phyloP scores from a whole-genome alignment of 2,329 filamentous ascomycete species.

The Curvularia spicifera region DNA sequence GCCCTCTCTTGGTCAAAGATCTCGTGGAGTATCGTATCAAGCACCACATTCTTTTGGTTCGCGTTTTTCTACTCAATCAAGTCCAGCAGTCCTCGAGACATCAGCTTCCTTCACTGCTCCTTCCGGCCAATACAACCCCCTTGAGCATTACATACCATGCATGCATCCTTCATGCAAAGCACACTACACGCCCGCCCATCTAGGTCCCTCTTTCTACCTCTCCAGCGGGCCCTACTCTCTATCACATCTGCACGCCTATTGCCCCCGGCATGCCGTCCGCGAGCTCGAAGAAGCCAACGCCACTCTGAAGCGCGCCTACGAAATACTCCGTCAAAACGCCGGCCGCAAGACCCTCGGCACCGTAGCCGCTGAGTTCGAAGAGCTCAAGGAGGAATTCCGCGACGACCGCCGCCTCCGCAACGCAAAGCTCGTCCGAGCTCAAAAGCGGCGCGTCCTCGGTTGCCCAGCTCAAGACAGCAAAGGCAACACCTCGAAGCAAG shows the following conservation, averaged over 20 bases:
- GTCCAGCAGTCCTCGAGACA: constrained; percentile 22
- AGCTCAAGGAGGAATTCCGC: constrained; percentile 25
- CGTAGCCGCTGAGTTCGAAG: constrained; percentile 40
- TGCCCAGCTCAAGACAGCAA: background rate
- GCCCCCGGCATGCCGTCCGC: constrained; percentile 34
- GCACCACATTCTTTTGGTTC: constrained; percentile 19
- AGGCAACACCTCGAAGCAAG: constrained; percentile 4
- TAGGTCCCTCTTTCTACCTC: constrained; percentile 39
- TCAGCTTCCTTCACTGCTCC: constrained; percentile 9
- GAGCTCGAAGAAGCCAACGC: constrained; percentile 38
- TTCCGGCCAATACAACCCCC: constrained; percentile 37
- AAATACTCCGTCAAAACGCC: constrained; percentile 41
- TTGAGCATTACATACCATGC: constrained; percentile 44
- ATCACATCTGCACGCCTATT: constrained; percentile 35
- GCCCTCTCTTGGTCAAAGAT: constrained; percentile 16
- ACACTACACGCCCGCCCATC: constrained; percentile 33
- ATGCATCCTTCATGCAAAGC: constrained; percentile 30
- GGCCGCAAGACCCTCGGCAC: constrained; percentile 41
- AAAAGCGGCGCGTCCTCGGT: constrained; percentile 26
- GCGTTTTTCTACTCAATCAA: constrained; percentile 24
- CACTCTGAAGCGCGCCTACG: constrained; percentile 35
- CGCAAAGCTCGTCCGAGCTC: constrained; percentile 17
- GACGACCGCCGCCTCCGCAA: constrained; percentile 22
- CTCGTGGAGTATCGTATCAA: constrained; percentile 31
- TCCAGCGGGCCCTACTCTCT: constrained; percentile 39